Evolutionary conservation across 192 early-diverging fungal species (phyloP), one percentile per base, ranked within the genome.

Genomic region (Backusella mclennaniae): DNA sequence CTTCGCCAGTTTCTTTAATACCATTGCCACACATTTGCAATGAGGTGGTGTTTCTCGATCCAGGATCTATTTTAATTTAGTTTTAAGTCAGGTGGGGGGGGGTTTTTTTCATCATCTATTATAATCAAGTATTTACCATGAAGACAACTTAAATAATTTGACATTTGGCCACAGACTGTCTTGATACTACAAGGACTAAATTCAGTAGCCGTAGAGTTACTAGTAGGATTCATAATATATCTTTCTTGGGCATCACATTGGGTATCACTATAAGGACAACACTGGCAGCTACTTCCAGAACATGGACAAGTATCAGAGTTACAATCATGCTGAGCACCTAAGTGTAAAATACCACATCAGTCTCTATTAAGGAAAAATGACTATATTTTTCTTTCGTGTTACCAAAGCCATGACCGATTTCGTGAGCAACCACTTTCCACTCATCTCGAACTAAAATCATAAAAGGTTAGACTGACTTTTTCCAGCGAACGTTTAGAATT

Each of bases 371-470:
- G 35, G 21, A 19, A 17, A n/a, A 21, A 14, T 21, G 17, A 2
- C 19, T 41, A 8, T 35, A 63, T 23, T 6, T n/a, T 8, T 21
- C 8, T 68, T 35, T n/a, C 26, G 21, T 39, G 21, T 73, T 78
- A 71, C 96, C 83, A 80, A 93, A 93, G 69, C 88, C 89, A 80
- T 97, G 96, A 11, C 96, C 96, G 79, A 97, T 89, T 84, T 97
- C 97, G 79, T 98, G 97, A 23, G 97, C 97, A 11, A 97, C 92
- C 4, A 98, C 94, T 84, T 95, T 95, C 96, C 96, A 98, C 81
- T 95, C 94, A 68, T 92, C 90, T 49, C 90, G 41, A 70, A 73
- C 73, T 77, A n/a, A 42, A 73, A 12, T 46, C 12, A 36, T 19
- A 46, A 31, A 39, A 4, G 67, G 49, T 56, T 66, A 74, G 7